These are phyloP conservation scores for Hygrocybe punicea DNA, from an alignment of 768 basidiomycete species.

Conservation along the genomic window DNA sequence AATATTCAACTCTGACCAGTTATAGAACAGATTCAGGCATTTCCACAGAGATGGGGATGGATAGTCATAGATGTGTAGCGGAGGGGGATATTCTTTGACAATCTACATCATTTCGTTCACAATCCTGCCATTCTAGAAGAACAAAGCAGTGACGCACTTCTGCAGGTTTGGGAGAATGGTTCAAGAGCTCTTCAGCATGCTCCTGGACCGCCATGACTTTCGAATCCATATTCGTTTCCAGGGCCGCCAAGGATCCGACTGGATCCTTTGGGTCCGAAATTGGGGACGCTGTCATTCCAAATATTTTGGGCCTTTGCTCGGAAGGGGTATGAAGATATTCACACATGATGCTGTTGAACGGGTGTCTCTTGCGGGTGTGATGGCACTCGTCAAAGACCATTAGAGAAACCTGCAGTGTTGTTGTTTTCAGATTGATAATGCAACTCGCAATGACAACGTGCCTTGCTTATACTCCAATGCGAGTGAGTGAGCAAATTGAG, in stretches of 20 bases:
- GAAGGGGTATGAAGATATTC: conserved; percentile 53
- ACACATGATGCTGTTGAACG: conserved; percentile 75
- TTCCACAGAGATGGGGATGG: conserved; percentile 46
- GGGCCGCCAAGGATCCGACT: conserved; percentile 51
- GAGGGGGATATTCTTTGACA: conserved; percentile 52
- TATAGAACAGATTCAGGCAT: conserved; percentile 36
- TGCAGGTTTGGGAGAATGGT: conserved; percentile 58
- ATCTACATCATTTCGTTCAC: conserved; percentile 37
- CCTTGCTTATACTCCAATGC: conserved; percentile 69
- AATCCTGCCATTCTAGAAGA: not conserved
- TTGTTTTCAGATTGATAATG: not conserved
- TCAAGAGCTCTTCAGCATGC: conserved; percentile 60
- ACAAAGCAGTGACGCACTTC: conserved; percentile 47
- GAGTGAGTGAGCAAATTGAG: conserved; percentile 78
- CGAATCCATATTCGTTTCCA: conserved; percentile 71
- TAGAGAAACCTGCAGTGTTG: conserved; percentile 45
- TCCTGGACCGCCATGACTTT: conserved; percentile 73
- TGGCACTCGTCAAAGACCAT: conserved; percentile 82
- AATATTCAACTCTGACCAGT: conserved; percentile 53
- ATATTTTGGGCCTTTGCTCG: conserved; percentile 67
- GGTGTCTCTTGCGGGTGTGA: conserved; percentile 70
- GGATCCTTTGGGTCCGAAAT: conserved; percentile 78
- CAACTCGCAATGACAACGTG: conserved; percentile 12
- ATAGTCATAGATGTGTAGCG: conserved; percentile 50
- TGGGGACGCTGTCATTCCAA: conserved; percentile 91